These are phyloP conservation scores for Nyctanthes arbortristis DNA, from an alignment of 257 asterid species.

Conservation along the genomic window DNA sequence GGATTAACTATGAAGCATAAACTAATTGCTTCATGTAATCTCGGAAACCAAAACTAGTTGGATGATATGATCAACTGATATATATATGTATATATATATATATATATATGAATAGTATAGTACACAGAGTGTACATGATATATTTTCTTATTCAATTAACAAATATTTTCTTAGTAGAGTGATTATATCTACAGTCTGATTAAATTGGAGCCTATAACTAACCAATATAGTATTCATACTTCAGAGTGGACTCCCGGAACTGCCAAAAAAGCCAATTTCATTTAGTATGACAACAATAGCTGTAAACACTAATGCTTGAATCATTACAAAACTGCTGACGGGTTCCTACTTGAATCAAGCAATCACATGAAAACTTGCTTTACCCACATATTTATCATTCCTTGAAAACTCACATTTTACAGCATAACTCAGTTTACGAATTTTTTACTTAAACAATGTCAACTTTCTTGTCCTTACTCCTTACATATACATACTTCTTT, in stretches of 20 bases:
- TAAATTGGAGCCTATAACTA: not conserved
- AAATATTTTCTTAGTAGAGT: not conserved
- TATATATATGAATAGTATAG: not conserved
- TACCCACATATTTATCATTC: not conserved
- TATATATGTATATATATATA: too few relatives aligned
- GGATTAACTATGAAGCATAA: not conserved
- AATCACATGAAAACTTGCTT: not conserved
- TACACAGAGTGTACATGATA: not conserved
- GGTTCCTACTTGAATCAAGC: not conserved
- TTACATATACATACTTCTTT: not conserved
- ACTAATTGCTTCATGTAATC: not conserved
- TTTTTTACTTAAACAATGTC: not conserved
- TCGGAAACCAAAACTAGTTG: not conserved
- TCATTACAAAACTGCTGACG: not conserved
- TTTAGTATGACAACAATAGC: not conserved
- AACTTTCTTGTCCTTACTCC: slow-evolving; percentile 3
- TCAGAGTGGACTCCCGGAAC: not conserved
- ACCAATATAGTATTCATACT: not conserved
- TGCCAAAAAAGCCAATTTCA: not conserved
- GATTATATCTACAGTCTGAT: not conserved
- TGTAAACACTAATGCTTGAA: not conserved
- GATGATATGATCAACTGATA: not conserved
- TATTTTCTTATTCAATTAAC: not conserved
- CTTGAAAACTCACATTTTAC: not conserved
- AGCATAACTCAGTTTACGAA: not conserved